Evolutionary conservation across 2,329 filamentous ascomycete genomes (phyloP).

Genomic region (Aspergillus sergii): DNA sequence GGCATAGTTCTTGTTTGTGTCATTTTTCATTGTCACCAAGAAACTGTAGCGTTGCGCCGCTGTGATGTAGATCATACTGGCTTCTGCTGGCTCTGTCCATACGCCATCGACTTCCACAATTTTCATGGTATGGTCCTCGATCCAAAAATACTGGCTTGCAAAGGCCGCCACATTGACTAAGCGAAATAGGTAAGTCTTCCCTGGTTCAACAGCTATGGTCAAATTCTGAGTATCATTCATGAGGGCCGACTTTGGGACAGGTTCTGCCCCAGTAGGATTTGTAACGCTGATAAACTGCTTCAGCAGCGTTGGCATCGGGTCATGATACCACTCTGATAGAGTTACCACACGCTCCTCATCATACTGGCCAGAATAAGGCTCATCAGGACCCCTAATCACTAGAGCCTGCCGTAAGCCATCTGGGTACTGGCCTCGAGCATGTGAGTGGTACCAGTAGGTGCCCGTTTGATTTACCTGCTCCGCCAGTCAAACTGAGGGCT

Average conservation of each 20-base stretch:
- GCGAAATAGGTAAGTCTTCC: slow-evolving; percentile 73
- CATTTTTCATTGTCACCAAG: slow-evolving; percentile 63
- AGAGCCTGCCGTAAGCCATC: slow-evolving; percentile 71
- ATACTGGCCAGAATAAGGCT: slow-evolving; percentile 22
- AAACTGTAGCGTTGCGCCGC: slow-evolving; percentile 66
- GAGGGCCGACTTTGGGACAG: slow-evolving; percentile 65
- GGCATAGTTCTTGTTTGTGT: slow-evolving; percentile 65
- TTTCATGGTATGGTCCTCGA: slow-evolving; percentile 60
- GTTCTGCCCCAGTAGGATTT: slow-evolving; percentile 64
- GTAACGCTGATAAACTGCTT: slow-evolving; percentile 33
- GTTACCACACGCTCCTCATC: slow-evolving; percentile 7
- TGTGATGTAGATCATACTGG: slow-evolving; percentile 66
- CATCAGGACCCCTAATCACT: slow-evolving; percentile 63
- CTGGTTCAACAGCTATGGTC: slow-evolving; percentile 61
- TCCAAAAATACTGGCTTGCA: slow-evolving; percentile 53
- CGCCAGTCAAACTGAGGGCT: background rate
- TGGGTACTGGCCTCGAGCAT: slow-evolving; percentile 65
- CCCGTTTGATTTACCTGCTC: slow-evolving; percentile 53
- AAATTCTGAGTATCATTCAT: slow-evolving; percentile 69
- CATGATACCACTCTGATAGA: slow-evolving; percentile 8
- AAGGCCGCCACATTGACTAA: slow-evolving; percentile 77
- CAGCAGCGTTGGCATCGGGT: background rate
- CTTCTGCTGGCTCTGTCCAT: slow-evolving; percentile 63
- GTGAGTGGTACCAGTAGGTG: slow-evolving; percentile 70
- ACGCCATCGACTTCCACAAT: slow-evolving; percentile 75